Percentiles rank a stretch among this genome's conserved stretches.
These are phyloP conservation scores for Madurella mycetomatis DNA, from an alignment of 2,329 filamentous ascomycete genomes.

Conservation along the genomic window DNA sequence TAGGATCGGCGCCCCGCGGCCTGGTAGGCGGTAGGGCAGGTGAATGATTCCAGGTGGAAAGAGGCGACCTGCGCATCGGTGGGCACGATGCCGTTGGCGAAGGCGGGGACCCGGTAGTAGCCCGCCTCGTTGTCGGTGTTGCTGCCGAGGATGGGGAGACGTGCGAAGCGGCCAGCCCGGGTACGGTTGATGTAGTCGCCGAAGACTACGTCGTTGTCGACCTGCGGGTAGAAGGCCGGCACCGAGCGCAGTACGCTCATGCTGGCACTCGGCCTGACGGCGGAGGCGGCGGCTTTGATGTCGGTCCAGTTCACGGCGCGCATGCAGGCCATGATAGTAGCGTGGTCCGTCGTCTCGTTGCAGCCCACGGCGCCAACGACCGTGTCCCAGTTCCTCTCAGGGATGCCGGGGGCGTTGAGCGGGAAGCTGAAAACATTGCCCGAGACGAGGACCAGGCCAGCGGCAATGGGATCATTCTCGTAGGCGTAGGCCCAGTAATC, in stretches of 20 bases:
- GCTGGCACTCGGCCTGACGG: constrained; percentile 31
- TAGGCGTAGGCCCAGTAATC: constrained; percentile 49
- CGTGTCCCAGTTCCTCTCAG: constrained; percentile 40
- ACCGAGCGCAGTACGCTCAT: constrained; percentile 35
- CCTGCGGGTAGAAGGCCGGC: constrained; percentile 39
- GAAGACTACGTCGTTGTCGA: constrained; percentile 40
- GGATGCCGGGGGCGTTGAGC: constrained; percentile 32
- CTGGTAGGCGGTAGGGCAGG: constrained; percentile 41
- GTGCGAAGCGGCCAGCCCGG: constrained; percentile 34
- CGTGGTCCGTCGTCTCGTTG: constrained; percentile 16
- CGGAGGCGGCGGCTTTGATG: constrained; percentile 35
- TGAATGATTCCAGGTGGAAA: constrained; percentile 43
- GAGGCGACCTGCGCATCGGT: constrained; percentile 34
- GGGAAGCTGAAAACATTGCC: constrained; percentile 44
- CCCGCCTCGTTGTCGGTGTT: constrained; percentile 45
- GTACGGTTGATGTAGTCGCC: constrained; percentile 36
- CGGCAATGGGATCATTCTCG: constrained; percentile 45
- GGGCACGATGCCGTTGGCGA: constrained; percentile 32
- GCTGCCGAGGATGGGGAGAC: constrained; percentile 39
- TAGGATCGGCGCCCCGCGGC: constrained; percentile 32
- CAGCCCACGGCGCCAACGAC: constrained; percentile 39
- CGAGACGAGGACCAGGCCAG: constrained; percentile 43
- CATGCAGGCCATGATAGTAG: constrained; percentile 36
- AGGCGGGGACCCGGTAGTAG: constrained; percentile 44
- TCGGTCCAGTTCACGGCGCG: constrained; percentile 32